Conservation (phyloP, 2,329 filamentous ascomycete genomes). For the Laburnicola sp. region DNA sequence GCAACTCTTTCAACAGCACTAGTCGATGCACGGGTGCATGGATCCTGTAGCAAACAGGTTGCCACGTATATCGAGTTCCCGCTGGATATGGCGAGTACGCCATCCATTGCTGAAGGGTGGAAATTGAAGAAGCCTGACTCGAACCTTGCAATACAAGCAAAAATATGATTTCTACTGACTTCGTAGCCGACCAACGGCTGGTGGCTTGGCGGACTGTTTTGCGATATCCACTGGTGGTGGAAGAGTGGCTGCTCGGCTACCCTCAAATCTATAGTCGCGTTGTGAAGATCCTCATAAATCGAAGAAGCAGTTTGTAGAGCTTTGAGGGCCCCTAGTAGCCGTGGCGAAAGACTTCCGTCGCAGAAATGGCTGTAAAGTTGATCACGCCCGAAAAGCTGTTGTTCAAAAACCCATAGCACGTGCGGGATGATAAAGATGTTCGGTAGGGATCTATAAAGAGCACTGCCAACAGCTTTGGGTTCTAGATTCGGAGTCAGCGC, state of each 20-base stretch:
- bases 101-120: conserved; percentile 2
- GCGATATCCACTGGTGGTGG: background rate
- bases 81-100: conserved; percentile 7
- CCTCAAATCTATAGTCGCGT: background rate
- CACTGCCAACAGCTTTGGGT: background rate
- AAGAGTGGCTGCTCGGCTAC: background rate
- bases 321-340: background rate
- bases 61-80: conserved; percentile 9
- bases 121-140: conserved; percentile 9
- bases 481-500: background rate
- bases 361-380: background rate
- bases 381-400: background rate
- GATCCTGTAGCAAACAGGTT: conserved; percentile 3
- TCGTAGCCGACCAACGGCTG: background rate
- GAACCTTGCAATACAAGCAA: conserved; percentile 11
- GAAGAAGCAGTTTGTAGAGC: background rate
- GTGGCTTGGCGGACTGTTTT: background rate
- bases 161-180: background rate
- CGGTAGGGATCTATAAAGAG: background rate
- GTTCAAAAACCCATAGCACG: background rate
- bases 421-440: background rate
- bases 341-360: background rate
- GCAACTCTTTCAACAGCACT: conserved; percentile 2
- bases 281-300: background rate
- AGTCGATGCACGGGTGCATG: background rate